phyloP scores from a whole-genome alignment of 1,284 basidiomycete species.

The Vanrija sp. region DNA sequence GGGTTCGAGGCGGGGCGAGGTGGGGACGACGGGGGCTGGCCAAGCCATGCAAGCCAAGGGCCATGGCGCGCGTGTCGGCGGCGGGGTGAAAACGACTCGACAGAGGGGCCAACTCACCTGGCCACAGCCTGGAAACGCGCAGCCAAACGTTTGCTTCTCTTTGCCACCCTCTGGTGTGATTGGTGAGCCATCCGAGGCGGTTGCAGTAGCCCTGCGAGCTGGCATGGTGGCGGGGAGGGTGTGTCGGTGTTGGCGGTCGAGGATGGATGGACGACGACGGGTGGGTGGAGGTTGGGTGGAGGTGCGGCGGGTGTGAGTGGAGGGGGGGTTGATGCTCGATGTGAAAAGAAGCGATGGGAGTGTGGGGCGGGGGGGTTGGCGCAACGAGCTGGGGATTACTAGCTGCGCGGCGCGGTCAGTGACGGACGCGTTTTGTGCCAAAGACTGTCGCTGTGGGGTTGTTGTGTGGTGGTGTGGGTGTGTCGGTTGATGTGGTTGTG shows the following conservation, averaged over 20 bases:
- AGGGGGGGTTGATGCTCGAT: not conserved
- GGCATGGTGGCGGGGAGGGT: slow-evolving; percentile 10
- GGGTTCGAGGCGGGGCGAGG: not conserved
- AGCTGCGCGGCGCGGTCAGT: too few species aligned
- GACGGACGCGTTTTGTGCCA: too few species aligned
- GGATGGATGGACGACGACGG: not conserved
- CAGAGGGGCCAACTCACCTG: slow-evolving; percentile 27
- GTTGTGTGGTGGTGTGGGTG: not conserved
- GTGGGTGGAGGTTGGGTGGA: not conserved
- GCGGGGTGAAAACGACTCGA: too few species aligned
- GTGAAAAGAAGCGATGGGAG: not conserved
- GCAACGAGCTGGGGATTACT: too few species aligned
- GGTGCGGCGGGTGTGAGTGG: not conserved
- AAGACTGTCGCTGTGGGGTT: not conserved
- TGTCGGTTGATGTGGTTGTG: not conserved
- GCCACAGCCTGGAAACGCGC: slow-evolving; percentile 42
- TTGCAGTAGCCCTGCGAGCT: slow-evolving; percentile 12
- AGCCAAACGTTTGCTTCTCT: slow-evolving; percentile 45
- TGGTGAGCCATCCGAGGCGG: slow-evolving; percentile 17
- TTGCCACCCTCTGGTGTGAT: slow-evolving; percentile 28
- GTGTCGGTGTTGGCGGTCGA: not conserved
- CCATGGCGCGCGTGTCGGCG: not conserved
- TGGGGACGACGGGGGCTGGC: not conserved
- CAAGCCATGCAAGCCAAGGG: not conserved
- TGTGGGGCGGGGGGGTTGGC: not conserved